Base-by-base conservation (phyloP, 2,329 filamentous ascomycete species). In the Botryotinia convoluta region DNA sequence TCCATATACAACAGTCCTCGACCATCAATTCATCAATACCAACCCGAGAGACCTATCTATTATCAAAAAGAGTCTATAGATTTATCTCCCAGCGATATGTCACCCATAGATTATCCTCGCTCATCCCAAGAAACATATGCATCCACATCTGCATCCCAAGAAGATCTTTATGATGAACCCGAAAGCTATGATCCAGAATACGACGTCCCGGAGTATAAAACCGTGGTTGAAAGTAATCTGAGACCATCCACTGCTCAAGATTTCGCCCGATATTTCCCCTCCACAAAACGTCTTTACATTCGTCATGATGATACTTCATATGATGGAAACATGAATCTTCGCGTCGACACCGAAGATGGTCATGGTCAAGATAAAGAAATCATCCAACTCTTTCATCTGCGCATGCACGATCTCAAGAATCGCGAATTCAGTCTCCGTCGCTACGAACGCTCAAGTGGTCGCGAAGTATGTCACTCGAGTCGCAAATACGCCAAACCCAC, bases 261-360 rank as follows among this genome's bases (percentile, higher is more conserved):
- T 77, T 98, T 98, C 81, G 91, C 90, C 39, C 87, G 91, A 71
- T 88, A 97, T 71, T 99, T 98, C 82, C 95, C 96, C 18, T 97
- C 95, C 14, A 88, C 91, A 77, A 90, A 94, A 81, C 89, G 93
- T 72, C 84, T 98, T 70, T 89, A 89, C 51, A 94, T 99, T 79
- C 90, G 92, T 42, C 95, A 98, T 81, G 96, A 98, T 81, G 94
- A 98, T 82, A 90, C 93, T 67, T 96, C 94, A 0, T 84, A 91
- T 6, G 95, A 99, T 81, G 95, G 95, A 51, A 97, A 98, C 85
- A 97, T 98, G 94, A 98, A 98, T 81, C 87, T 99, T 73, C 91
- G 95, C 45, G 87, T 98, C 74, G 95, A 97, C 81, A 95, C 93
- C 9, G 86, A 92, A 75, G 88, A 93, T 63, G 84, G 85, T 39